Conservation (phyloP, 192 early-diverging fungal species). For the Coemansia sp. region DNA sequence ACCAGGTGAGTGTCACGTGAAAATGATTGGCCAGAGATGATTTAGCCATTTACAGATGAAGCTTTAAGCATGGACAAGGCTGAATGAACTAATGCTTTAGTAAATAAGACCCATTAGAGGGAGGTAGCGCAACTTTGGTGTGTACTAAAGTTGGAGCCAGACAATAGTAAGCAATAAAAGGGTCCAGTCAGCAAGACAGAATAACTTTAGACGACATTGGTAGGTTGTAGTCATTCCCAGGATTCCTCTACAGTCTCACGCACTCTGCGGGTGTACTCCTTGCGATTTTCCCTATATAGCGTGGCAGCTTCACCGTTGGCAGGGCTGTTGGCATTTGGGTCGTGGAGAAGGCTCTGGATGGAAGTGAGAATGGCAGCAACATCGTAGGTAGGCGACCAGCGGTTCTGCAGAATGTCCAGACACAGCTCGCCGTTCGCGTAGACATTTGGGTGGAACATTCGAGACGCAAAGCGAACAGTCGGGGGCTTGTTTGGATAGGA, state of each 20-base stretch:
- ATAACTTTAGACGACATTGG: no score
- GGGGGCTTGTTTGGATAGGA: slow-evolving; percentile 98
- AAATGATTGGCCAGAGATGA: no score
- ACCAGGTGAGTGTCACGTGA: no score
- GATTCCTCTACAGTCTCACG: slow-evolving; percentile 87
- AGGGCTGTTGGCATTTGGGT: slow-evolving; percentile 95
- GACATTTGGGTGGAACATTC: slow-evolving; percentile 98
- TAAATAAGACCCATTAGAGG: no score
- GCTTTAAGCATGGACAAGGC: no score
- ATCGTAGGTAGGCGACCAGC: slow-evolving; percentile 97
- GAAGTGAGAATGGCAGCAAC: slow-evolving; percentile 91
- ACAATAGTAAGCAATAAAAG: no score
- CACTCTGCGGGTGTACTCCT: slow-evolving; percentile 91
- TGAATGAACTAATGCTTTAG: no score
- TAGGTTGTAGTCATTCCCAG: slow-evolving; percentile 53
- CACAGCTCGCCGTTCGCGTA: slow-evolving; percentile 98
- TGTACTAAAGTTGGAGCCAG: background rate
- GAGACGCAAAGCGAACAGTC: slow-evolving; percentile 87
- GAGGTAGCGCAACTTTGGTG: no score
- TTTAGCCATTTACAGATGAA: no score
- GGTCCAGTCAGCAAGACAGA: no score
- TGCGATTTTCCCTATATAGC: slow-evolving; percentile 87
- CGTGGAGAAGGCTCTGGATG: slow-evolving; percentile 94
- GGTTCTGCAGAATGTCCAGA: slow-evolving; percentile 96
- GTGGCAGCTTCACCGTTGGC: slow-evolving; percentile 96